Evolutionary conservation across 2,329 filamentous ascomycete species (phyloP).

Genomic region (Paradendryphiella salina): DNA sequence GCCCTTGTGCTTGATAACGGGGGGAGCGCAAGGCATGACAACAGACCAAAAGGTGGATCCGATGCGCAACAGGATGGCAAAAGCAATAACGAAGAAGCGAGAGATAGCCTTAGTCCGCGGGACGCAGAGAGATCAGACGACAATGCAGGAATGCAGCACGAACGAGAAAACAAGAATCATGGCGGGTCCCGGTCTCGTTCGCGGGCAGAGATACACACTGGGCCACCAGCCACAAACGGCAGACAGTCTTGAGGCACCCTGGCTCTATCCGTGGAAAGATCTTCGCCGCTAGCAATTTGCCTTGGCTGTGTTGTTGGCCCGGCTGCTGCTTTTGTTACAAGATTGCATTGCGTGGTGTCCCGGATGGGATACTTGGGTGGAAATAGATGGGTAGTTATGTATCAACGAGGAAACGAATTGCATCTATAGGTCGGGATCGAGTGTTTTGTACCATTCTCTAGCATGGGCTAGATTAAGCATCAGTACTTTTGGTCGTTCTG

Average conservation of each 20-base stretch:
- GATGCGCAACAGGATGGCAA: not conserved
- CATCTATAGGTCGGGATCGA: not conserved
- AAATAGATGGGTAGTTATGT: not conserved
- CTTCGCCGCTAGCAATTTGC: not conserved
- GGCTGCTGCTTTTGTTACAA: not conserved
- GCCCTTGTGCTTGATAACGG: slow-evolving; percentile 21
- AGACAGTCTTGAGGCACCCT: not conserved
- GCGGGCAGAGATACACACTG: not conserved
- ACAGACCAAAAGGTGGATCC: slow-evolving; percentile 1
- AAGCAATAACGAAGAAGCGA: not conserved
- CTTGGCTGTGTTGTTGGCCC: not conserved
- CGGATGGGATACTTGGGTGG: not conserved
- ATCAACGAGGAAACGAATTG: not conserved
- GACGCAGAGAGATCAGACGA: not conserved
- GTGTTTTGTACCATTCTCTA: not conserved
- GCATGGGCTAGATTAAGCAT: not conserved
- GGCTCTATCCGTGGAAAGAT: not conserved
- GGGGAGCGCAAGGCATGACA: slow-evolving; percentile 10
- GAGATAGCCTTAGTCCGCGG: not conserved
- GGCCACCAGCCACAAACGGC: not conserved
- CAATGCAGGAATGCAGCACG: not conserved
- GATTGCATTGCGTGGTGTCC: slow-evolving; percentile 12
- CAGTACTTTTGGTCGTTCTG: not conserved
- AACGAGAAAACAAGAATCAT: slow-evolving; percentile 7
- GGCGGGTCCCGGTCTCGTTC: slow-evolving; percentile 15